A percentile compares a stretch with the other conserved stretches of the same genome.
Evolutionary conservation across 176 grass and related monocot species (phyloP).

Genomic region (Cenchrus purpureus): DNA sequence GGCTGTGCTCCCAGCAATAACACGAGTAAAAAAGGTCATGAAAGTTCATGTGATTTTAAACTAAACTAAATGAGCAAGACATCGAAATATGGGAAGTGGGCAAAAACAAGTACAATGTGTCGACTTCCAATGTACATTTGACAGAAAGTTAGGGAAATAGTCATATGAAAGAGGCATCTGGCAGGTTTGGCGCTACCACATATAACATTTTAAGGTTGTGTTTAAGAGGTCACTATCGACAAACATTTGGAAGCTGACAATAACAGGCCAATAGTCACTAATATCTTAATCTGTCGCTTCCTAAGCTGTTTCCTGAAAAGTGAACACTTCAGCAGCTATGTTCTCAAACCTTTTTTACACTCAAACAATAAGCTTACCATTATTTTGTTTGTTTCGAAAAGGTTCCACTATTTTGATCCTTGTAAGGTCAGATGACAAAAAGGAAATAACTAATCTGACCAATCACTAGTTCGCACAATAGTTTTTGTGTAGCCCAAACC

Average conservation of each 20-base stretch:
- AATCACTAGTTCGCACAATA: background rate
- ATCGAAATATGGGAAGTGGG: background rate
- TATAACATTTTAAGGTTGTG: conserved; percentile 3
- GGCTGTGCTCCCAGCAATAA: background rate
- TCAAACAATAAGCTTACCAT: background rate
- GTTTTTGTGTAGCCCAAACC: conserved; percentile 3
- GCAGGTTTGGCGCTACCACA: background rate
- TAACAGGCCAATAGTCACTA: too few relatives aligned
- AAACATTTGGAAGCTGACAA: background rate
- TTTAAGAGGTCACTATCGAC: conserved; percentile 39
- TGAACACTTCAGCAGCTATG: background rate
- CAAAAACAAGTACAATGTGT: background rate
- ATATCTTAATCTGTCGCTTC: too few relatives aligned
- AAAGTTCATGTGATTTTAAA: background rate
- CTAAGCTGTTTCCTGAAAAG: conserved; percentile 28
- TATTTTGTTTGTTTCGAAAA: conserved; percentile 1
- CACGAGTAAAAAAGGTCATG: conserved; percentile 10
- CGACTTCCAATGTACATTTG: conserved; percentile 9
- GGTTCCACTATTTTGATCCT: conserved; percentile 19
- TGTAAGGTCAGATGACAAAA: background rate
- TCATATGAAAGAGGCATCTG: background rate
- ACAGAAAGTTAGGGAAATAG: background rate
- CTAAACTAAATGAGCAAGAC: background rate
- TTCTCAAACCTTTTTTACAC: background rate
- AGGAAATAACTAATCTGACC: background rate